Evolutionary conservation across 1,284 basidiomycete species (phyloP).

Genomic region (Rhodotorula sp.): DNA sequence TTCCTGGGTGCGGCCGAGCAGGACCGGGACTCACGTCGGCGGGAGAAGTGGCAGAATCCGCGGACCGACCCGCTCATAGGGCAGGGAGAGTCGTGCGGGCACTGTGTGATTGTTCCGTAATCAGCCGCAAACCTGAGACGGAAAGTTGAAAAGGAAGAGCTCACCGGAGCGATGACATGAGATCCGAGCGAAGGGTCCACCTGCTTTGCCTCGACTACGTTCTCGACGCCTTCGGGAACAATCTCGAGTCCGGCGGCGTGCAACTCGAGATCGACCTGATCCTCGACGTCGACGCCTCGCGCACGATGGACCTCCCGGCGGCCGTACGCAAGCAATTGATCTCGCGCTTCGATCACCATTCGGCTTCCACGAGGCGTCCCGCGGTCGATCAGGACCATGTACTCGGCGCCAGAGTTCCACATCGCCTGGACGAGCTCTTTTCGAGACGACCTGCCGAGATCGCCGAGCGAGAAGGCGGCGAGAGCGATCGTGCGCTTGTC

Average conservation of each 20-base stretch:
- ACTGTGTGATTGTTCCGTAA: constrained; percentile 56
- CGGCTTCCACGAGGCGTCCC: constrained; percentile 75
- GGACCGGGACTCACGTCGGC: constrained; percentile 54
- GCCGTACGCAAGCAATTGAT: constrained; percentile 70
- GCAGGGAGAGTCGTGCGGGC: constrained; percentile 86
- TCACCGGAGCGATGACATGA: constrained; percentile 78
- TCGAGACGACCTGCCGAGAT: constrained; percentile 64
- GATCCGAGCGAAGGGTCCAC: constrained; percentile 53
- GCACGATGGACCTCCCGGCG: constrained; percentile 43
- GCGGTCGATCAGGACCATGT: constrained; percentile 82
- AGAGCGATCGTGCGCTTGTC: constrained; percentile 64
- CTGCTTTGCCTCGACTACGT: constrained; percentile 12
- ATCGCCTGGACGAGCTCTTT: constrained; percentile 73
- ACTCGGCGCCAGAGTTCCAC: constrained; percentile 84
- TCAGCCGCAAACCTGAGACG: not conserved
- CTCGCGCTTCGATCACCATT: constrained; percentile 76
- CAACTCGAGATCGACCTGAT: constrained; percentile 35
- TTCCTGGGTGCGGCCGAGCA: not conserved
- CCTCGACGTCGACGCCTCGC: not conserved
- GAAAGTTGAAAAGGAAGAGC: constrained; percentile 42
- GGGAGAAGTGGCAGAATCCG: constrained; percentile 74
- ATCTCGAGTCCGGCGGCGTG: constrained; percentile 14
- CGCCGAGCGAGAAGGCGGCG: constrained; percentile 80
- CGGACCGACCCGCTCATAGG: constrained; percentile 59
- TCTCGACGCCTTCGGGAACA: constrained; percentile 8